Base-by-base conservation (phyloP, 2,329 filamentous ascomycete species). In the Colletotrichum sp. region DNA sequence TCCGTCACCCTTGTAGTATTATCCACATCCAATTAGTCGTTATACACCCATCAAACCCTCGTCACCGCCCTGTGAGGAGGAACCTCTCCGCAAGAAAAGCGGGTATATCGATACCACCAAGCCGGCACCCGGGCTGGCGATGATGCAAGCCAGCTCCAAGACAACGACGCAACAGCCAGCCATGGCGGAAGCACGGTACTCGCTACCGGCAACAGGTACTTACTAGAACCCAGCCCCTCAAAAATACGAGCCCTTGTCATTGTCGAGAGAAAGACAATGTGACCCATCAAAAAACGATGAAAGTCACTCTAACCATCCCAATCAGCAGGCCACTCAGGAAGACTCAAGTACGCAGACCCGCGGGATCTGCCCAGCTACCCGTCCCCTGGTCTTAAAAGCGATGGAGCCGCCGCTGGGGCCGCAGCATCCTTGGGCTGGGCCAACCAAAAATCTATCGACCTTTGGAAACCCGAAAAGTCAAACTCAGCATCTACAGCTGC, bases 281-380 rank as follows among this genome's bases (percentile, higher is more conserved):
- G 36, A 66, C 30, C 43, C 61, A 21, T 26, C 57, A 21, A 48
- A 13, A 48, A 48, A 48, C 10, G n/a, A 48, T 5, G 43, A 48
- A 21, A 48, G 43, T n/a, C 43, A 21, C 43, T 48, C 43, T 48
- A 21, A 48, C 43, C 43, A 13, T 63, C 57, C 30, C 8, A 34
- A 43, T n/a, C 36, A 77, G 77, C 69, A 60, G 64, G 36, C 26
- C 72, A 80, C 28, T 82, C 85, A 48, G 88, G 87, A 61, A 86
- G 86, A 69, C 86, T 96, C 75, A 94, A 92, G 83, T 94, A 95
- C 87, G 94, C 94, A 75, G 90, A 91, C 80, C 91, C 94, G 59
- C 88, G 92, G 81, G 92, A 94, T 79, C 90, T 97, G 26, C 95
- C 95, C 48, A 94, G 93, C 80, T 96, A 90, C 80, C 94, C 95